phyloP scores from a whole-genome alignment of 306 rosid species.

The Lathyrus oleraceus region DNA sequence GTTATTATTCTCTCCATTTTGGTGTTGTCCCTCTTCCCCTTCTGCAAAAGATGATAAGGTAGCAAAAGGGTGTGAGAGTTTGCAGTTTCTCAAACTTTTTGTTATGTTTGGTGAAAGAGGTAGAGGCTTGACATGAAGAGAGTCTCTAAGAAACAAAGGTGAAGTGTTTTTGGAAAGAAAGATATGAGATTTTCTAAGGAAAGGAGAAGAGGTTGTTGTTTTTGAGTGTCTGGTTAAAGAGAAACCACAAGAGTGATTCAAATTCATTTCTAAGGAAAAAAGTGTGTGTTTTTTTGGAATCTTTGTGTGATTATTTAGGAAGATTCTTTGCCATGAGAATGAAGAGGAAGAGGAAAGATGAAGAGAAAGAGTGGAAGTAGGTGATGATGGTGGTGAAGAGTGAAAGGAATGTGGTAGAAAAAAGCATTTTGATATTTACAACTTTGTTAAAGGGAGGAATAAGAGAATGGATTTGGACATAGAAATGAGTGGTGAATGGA shows the following conservation, averaged over 20 bases:
- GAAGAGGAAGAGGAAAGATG: constrained; percentile 28
- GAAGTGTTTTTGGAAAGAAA: constrained; percentile 29
- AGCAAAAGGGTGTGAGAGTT: constrained; percentile 59
- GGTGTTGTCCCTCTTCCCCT: constrained; percentile 39
- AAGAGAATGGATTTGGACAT: constrained; percentile 49
- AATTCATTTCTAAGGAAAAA: constrained; percentile 51
- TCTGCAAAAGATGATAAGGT: constrained; percentile 76
- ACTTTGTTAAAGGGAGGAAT: background rate
- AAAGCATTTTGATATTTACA: constrained; percentile 39
- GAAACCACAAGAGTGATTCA: constrained; percentile 62
- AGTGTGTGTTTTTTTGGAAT: constrained; percentile 15
- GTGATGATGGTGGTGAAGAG: constrained; percentile 35
- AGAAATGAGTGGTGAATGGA: constrained; percentile 61
- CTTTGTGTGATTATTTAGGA: constrained; percentile 49
- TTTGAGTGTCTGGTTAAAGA: constrained; percentile 52
- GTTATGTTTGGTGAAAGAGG: background rate
- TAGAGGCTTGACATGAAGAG: constrained; percentile 33
- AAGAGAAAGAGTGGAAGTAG: constrained; percentile 4
- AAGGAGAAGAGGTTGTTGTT: constrained; percentile 24
- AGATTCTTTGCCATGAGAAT: constrained; percentile 58
- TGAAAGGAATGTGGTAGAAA: constrained; percentile 32
- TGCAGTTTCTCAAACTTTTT: constrained; percentile 40
- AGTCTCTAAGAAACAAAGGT: constrained; percentile 24
- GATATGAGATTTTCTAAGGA: constrained; percentile 40
- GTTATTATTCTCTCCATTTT: background rate